Evolutionary conservation across 2,329 filamentous ascomycete genomes (phyloP).

Genomic region (Trichoderma sp.): DNA sequence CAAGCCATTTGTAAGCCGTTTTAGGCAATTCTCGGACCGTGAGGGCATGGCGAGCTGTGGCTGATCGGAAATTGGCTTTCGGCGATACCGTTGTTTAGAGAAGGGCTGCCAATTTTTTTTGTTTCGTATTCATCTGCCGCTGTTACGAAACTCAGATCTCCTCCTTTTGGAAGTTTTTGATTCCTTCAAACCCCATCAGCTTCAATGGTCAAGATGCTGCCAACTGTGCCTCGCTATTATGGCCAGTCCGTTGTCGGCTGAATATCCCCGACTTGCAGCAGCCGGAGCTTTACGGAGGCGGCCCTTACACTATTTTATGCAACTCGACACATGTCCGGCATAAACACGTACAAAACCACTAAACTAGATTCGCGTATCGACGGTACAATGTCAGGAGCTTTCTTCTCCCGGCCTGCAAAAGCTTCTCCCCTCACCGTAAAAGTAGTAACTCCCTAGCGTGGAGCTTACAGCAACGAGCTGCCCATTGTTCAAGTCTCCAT

Average conservation of each 20-base stretch:
- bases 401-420: background rate
- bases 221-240: background rate
- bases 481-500: background rate
- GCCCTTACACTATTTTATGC: conserved; percentile 1
- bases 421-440: conserved; percentile 3
- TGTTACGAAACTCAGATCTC: background rate
- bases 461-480: conserved; percentile 9
- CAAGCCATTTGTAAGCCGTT: conserved; percentile 13
- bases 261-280: background rate
- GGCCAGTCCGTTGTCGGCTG: background rate
- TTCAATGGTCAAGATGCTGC: background rate
- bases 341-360: background rate
- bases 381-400: conserved; percentile 15
- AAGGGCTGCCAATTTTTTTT: background rate
- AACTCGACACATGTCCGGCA: conserved; percentile 5
- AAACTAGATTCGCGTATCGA: background rate
- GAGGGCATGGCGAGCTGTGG: background rate
- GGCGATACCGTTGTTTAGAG: background rate
- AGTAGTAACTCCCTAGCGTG: conserved; percentile 6
- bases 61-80: background rate
- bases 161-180: background rate
- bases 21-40: conserved; percentile 7
- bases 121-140: background rate
- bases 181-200: background rate
- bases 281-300: background rate